Evolutionary conservation across 495 filamentous ascomycete species (phyloP), one percentile per base, ranked within the genome.

Genomic region (Podospora tetraspora): DNA sequence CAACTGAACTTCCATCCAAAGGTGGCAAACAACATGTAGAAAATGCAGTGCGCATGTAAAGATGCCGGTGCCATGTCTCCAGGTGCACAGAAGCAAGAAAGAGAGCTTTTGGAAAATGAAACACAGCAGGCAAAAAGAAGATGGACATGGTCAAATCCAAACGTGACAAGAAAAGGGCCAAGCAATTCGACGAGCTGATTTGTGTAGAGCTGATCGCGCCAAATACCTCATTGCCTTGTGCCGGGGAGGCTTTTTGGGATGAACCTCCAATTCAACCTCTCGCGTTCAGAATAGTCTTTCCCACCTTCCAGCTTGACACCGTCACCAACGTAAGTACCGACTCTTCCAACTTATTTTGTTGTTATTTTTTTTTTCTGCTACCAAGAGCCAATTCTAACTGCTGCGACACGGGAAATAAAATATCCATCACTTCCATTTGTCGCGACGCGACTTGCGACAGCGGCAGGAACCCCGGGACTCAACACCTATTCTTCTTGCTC

Each of bases 401-500:
- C 57, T 29, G 37, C 62, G 43, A 24, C 62, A 11, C 16, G 57
- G 34, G 3, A 61, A 30, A 4, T 34, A 11, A 12, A 34, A 34
- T 34, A 12, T 34, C 32, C 32, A 34, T 34, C 32, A 12, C 57
- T 3, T 37, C 12, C 6, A 32, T 34, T 22, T 37, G 21, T 64
- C 21, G 27, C 61, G 61, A 62, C 19, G 62, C 32, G 62, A 64
- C 62, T 56, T 23, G 37, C 62, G 21, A n/a, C 52, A 13, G 23
- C 22, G 16, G 27, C 27, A 27, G n/a, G 16, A 30, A 62, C 27
- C 16, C 27, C 11, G 1, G n/a, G 10, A 23, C 10, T 32, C 27
- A 34, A 32, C 25, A 32, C n/a, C 12, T 13, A n/a, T 62, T 34
- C 22, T 29, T 30, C 25, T 62, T n/a, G 43, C 16, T 12, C 19